These are phyloP conservation scores for Cystobasidiaceae sp. DNA, from an alignment of 1,284 basidiomycete species.

Conservation along the genomic window DNA sequence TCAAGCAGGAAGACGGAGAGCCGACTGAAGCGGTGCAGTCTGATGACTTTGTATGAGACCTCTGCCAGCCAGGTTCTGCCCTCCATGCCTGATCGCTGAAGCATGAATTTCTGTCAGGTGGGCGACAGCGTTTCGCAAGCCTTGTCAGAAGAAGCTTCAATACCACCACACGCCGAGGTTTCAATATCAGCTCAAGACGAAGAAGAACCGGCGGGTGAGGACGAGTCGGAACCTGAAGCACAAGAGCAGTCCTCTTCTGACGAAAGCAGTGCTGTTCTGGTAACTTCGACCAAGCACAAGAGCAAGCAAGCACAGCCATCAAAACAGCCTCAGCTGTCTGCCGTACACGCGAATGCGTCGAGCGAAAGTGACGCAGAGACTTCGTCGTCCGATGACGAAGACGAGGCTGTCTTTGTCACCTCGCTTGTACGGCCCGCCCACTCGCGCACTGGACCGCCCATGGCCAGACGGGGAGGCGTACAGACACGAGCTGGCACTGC, in stretches of 20 bases:
- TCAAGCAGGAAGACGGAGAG: slow-evolving; percentile 2
- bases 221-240: too few species aligned
- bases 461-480: too few species aligned
- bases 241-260: too few species aligned
- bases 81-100: neutral
- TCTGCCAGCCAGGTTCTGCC: neutral
- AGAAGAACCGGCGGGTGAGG: too few species aligned
- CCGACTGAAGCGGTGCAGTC: neutral
- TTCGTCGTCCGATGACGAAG: neutral
- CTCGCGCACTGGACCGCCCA: too few species aligned
- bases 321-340: too few species aligned
- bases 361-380: neutral
- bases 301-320: too few species aligned
- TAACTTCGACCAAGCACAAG: too few species aligned
- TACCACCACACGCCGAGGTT: neutral
- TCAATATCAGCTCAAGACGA: too few species aligned
- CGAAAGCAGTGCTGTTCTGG: too few species aligned
- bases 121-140: neutral
- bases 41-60: neutral
- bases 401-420: neutral
- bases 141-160: neutral
- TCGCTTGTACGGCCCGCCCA: neutral
- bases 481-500: too few species aligned
- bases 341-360: too few species aligned
- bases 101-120: neutral